These are phyloP conservation scores for Ophiocordyceps camponoti-leonardi DNA, from an alignment of 2,329 filamentous ascomycete species.

Conservation along the genomic window DNA sequence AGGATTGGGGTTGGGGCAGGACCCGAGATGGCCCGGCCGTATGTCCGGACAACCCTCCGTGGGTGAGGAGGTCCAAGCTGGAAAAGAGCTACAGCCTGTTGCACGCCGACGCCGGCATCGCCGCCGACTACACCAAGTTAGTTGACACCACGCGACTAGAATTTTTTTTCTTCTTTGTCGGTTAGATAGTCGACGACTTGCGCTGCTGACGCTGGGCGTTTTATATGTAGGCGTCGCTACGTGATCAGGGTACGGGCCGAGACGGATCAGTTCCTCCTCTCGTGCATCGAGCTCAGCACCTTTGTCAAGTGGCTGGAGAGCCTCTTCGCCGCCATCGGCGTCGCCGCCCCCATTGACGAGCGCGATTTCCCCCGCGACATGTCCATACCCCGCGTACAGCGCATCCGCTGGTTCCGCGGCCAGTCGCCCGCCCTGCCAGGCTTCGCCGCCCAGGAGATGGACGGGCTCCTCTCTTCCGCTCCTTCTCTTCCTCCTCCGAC, in stretches of 20 bases:
- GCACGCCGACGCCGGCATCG: constrained; percentile 59
- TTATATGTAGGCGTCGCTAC: constrained; percentile 33
- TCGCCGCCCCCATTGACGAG: constrained; percentile 54
- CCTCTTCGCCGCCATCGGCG: constrained; percentile 56
- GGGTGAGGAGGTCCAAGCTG: constrained; percentile 34
- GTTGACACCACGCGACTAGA: constrained; percentile 6
- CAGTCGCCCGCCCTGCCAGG: constrained; percentile 12
- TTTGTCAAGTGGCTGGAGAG: constrained; percentile 54
- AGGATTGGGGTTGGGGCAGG: constrained; percentile 32
- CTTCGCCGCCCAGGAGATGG: background rate
- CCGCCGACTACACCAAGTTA: constrained; percentile 54
- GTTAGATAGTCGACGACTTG: background rate
- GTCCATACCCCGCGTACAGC: constrained; percentile 39
- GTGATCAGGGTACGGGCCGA: constrained; percentile 58
- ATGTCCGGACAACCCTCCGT: constrained; percentile 32
- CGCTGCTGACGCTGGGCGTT: constrained; percentile 2
- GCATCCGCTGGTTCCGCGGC: constrained; percentile 31
- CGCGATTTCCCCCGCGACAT: constrained; percentile 45
- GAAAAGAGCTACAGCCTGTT: constrained; percentile 55
- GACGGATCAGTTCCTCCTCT: constrained; percentile 56
- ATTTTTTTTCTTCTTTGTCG: too few relatives aligned
- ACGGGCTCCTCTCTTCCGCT: background rate
- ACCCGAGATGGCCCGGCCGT: constrained; percentile 29
- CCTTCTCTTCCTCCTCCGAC: background rate
- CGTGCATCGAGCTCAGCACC: constrained; percentile 43